Evolutionary conservation across 805 yeast genomes (phyloP), one percentile per base, ranked within the genome.

Genomic region (Limtongozyma cylindracea): DNA sequence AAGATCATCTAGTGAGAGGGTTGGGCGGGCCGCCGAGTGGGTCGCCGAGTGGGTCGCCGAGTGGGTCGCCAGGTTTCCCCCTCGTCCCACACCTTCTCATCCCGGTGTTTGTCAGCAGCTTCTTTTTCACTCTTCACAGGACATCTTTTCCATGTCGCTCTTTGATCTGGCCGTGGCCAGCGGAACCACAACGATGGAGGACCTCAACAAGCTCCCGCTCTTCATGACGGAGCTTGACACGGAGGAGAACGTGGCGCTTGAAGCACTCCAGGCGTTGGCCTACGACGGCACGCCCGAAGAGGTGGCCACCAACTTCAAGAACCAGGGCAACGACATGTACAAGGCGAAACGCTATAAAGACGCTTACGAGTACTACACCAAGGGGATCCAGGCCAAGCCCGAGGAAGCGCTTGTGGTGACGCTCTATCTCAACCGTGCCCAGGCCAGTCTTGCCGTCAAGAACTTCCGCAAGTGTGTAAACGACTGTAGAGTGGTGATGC

Each of bases 231-330:
- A 71, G 32, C 46, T 78, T 10, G 91, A 73, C 34, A 74, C 63
- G 15, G 61, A 66, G 3, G 71, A 66, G 20, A 76, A 74, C 35
- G 37, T 53, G 4, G 69, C 64, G 23, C 46, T 88, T 10, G 96
- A 84, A 38, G 98, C 98, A 0, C 53, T 88, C 25, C 71, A 70
- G 37, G 84, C 93, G 4, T 50, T 88, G 32, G 93, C 91, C 0
- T 80, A 77, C 37, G 98, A 88, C 22, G 98, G 96, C 20, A 92
- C 78, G 29, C 94, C 95, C 0, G 68, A 72, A 34, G 98, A 88
- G 37, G 53, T 80, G 17, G 95, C 95, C 4, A 55, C 62, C 12
- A 82, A 80, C 37, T 88, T 82, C 50, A 78, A 80, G 30, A 68
- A 61, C 28, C 95, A 84, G 39, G 99, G 98, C 5, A 88, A 91